These are phyloP conservation scores for Larix sibirica DNA, from an alignment of 83 land plant species.

Conservation along the genomic window DNA sequence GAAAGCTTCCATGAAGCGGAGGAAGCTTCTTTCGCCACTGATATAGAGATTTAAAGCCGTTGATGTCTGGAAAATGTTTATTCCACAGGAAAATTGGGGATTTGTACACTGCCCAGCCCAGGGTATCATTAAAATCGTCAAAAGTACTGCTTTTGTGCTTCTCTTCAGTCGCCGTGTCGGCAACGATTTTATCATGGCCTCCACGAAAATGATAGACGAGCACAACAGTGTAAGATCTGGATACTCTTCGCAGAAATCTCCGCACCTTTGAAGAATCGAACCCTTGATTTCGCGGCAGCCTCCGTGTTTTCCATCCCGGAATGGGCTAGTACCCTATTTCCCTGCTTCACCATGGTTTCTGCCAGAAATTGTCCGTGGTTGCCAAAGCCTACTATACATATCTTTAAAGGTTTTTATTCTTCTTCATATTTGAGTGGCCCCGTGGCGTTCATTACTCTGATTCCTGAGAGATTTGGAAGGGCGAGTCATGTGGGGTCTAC, in stretches of 20 bases:
- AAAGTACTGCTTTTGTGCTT: no score
- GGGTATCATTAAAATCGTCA: no score
- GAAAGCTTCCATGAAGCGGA: no score
- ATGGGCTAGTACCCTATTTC: slow-evolving; percentile 69
- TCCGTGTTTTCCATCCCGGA: slow-evolving; percentile 63
- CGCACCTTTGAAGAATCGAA: slow-evolving; percentile 52
- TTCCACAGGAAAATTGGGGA: no score
- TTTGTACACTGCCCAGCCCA: neutral
- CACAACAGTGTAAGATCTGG: slow-evolving; percentile 48
- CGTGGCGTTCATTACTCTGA: slow-evolving; percentile 33
- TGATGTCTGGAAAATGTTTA: no score
- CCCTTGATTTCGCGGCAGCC: slow-evolving; percentile 47
- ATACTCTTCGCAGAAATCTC: slow-evolving; percentile 90
- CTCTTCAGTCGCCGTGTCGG: no score
- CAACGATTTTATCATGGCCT: no score
- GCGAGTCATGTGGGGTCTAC: no score
- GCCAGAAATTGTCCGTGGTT: slow-evolving; percentile 90
- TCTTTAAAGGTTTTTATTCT: slow-evolving; percentile 40
- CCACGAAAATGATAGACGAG: slow-evolving; percentile 65
- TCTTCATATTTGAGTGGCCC: slow-evolving; percentile 26
- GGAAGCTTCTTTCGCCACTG: no score
- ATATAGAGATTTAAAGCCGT: no score
- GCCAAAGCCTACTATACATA: slow-evolving; percentile 84
- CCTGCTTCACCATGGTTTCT: slow-evolving; percentile 56
- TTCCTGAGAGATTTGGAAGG: neutral